Percentiles rank a stretch among this genome's conserved stretches.
Conservation (phyloP, 2,329 filamentous ascomycete genomes). For the Microcyclospora pomicola region DNA sequence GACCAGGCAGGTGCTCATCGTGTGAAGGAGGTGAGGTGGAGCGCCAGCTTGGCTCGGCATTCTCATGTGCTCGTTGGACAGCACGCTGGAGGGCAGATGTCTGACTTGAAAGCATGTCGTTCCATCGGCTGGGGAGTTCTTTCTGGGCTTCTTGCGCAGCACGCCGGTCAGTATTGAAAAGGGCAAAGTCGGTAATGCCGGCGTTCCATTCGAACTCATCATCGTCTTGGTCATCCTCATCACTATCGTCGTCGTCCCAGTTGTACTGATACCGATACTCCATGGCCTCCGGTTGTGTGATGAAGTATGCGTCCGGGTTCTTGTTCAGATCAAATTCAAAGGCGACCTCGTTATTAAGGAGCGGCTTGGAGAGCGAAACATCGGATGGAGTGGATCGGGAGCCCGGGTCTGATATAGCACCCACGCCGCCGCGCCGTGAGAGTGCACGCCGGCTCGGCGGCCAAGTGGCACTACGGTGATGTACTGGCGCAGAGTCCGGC, state of each 20-base stretch:
- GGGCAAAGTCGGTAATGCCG: constrained; percentile 22
- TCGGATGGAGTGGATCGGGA: too few species aligned
- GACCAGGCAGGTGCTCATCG: constrained; percentile 9
- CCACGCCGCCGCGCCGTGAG: too few species aligned
- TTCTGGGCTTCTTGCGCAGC: constrained; percentile 13
- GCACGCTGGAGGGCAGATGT: constrained; percentile 14
- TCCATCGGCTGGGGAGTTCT: constrained; percentile 14
- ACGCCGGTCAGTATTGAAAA: constrained; percentile 17
- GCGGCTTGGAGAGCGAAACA: too few species aligned
- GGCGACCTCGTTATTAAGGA: too few species aligned
- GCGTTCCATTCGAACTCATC: constrained; percentile 20
- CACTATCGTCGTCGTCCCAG: constrained; percentile 16
- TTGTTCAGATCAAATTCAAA: constrained; percentile 19
- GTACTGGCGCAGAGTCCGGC: too few species aligned
- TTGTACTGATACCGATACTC: constrained; percentile 13
- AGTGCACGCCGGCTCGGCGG: too few species aligned
- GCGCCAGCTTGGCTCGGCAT: not conserved
- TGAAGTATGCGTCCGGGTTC: constrained; percentile 19
- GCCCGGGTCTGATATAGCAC: too few species aligned
- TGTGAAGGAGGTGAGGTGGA: constrained; percentile 1
- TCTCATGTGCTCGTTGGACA: constrained; percentile 8
- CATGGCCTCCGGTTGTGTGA: constrained; percentile 14
- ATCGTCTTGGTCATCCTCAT: constrained; percentile 12
- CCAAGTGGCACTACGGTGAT: too few species aligned
- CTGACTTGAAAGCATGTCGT: constrained; percentile 13